Evolutionary conservation across 129 eudicot genomes (phyloP).

Genomic region (Heracleum sosnowskyi): DNA sequence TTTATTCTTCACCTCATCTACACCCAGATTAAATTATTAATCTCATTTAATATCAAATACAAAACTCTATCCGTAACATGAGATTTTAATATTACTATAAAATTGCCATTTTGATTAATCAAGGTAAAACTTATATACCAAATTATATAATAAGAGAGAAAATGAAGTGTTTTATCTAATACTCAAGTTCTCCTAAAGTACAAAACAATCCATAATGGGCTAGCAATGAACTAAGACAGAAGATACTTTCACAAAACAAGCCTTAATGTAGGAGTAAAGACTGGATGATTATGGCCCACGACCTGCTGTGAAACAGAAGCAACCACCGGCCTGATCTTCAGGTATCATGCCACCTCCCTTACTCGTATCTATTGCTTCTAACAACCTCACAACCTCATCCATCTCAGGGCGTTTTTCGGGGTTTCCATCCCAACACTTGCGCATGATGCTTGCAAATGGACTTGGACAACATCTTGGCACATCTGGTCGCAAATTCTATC

Average conservation of each 20-base stretch:
- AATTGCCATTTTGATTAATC: not conserved
- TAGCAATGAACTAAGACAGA: not conserved
- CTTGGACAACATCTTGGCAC: conserved; percentile 87
- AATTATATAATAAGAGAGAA: not conserved
- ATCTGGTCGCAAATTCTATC: conserved; percentile 75
- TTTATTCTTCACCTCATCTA: no score
- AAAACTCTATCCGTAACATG: not conserved
- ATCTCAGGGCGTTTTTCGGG: conserved; percentile 83
- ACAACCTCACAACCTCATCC: conserved; percentile 82
- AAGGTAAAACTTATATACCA: not conserved
- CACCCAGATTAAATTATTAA: no score
- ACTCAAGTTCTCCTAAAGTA: not conserved
- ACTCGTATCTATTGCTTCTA: conserved; percentile 85
- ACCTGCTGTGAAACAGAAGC: conserved; percentile 51
- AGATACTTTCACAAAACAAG: not conserved
- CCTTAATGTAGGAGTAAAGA: not conserved
- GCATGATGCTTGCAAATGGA: conserved; percentile 66
- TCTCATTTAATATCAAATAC: not conserved
- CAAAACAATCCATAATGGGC: not conserved
- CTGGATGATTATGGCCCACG: conserved; percentile 63
- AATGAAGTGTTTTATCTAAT: not conserved
- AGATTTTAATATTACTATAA: not conserved
- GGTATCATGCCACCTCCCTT: conserved; percentile 97
- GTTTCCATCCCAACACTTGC: conserved; percentile 81
- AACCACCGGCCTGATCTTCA: conserved; percentile 59